Percentiles rank a stretch among this genome's conserved stretches.
Evolutionary conservation across 2,329 filamentous ascomycete genomes (phyloP).

Genomic region (Aspergillus quadricinctus): DNA sequence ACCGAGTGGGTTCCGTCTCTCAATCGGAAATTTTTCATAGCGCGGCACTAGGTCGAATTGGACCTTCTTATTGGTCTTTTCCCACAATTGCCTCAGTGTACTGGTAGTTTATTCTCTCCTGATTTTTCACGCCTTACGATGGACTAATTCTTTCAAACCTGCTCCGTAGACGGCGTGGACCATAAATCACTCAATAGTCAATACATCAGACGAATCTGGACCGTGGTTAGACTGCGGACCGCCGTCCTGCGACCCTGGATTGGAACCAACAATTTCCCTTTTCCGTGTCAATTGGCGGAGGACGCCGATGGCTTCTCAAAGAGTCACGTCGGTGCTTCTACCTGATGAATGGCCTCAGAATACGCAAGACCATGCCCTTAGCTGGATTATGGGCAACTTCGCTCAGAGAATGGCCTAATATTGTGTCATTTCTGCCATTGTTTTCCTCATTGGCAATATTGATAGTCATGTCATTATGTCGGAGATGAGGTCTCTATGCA

Average conservation of each 20-base stretch:
- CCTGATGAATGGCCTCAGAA: neutral
- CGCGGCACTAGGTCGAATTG: neutral
- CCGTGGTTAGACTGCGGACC: neutral
- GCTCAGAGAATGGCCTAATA: neutral
- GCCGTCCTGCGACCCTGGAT: neutral
- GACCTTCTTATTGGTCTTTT: neutral
- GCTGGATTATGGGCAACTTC: neutral
- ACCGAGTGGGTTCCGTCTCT: neutral
- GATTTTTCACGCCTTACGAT: neutral
- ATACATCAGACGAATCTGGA: neutral
- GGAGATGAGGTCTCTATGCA: neutral
- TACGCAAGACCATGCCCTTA: neutral
- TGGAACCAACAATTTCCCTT: neutral
- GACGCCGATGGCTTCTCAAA: neutral
- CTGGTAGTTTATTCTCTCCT: neutral
- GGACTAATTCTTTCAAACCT: neutral
- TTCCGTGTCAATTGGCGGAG: neutral
- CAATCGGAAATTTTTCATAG: neutral
- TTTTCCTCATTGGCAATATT: neutral
- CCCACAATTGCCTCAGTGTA: neutral
- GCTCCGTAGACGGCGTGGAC: no score
- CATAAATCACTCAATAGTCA: neutral
- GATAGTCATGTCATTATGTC: no score
- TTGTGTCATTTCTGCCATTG: neutral
- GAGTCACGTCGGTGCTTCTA: neutral